Base-by-base conservation (phyloP, 1,139 yeast species). In the Kodamaea derodonti region DNA sequence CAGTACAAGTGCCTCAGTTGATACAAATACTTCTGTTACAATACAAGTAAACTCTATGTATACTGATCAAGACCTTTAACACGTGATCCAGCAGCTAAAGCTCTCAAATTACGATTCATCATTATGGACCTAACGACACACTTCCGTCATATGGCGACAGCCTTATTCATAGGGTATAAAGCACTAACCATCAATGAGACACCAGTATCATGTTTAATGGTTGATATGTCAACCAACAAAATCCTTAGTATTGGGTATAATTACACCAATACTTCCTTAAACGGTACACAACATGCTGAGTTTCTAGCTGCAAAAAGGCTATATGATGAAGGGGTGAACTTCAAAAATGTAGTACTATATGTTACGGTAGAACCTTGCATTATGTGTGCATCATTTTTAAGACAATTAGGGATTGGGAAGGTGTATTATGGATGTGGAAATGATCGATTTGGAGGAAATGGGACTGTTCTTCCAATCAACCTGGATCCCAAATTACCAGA, bases 331-430 rank as follows among this genome's bases (percentile, higher is more conserved):
- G 32, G 29, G 8, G 78, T 86, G 7, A 83, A 80, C 36, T 87
- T 59, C 49, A 61, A 34, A 68, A 73, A 45, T 55, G 76, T 41
- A 13, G 78, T 78, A 23, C 65, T 92, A 14, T 92, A 88, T 56
- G 99, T 92, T 16, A 87, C 97, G 0, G 97, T 92, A 1, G 99
- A 92, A 57, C 99, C 99, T 0, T 92, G 99, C 56, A 83, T 94
- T 9, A 92, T 92, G 99, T 92, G 99, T 64, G 97, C 97, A 0
- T 81, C 95, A 20, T 92, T 95, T 2, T 61, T 92, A 33, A 74
- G 92, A 37, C 98, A 92, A 51, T 57, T 90, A 24, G 82, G 84
- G 1, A 77, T 92, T 14, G 62, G 77, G 15, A 66, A 68, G 28
- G 96, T 90, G 2, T 78, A 80, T 29, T 92, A 84, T 51, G 97